phyloP scores from a whole-genome alignment of 2,329 filamentous ascomycete species.

The Shiraia sp. region DNA sequence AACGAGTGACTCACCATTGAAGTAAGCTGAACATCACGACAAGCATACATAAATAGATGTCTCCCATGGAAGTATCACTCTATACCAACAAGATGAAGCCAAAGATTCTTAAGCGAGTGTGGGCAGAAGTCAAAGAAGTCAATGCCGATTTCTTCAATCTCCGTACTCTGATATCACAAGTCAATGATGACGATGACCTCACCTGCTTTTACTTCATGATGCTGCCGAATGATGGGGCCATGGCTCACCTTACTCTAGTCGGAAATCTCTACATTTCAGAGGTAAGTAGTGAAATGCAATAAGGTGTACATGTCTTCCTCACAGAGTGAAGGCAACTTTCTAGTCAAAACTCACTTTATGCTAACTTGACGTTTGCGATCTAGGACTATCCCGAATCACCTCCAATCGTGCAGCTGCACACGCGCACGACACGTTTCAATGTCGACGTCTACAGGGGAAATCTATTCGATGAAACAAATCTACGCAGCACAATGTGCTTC shows the following conservation, averaged over 20 bases:
- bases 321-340: neutral
- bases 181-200: conserved; percentile 2
- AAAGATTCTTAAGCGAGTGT: conserved; percentile 5
- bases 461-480: neutral
- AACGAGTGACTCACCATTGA: neutral
- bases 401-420: conserved; percentile 8
- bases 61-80: neutral
- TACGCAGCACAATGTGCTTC: conserved; percentile 9
- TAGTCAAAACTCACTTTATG: neutral
- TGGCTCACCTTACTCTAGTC: conserved; percentile 8
- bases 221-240: conserved; percentile 8
- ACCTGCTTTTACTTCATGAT: conserved; percentile 9
- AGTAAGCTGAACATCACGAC: neutral
- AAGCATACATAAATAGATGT: neutral
- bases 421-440: conserved; percentile 8
- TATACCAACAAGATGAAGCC: conserved; percentile 3
- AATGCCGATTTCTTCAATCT: conserved; percentile 9
- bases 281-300: neutral
- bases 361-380: neutral
- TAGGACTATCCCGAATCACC: conserved; percentile 5
- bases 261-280: conserved; percentile 6
- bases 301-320: neutral
- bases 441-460: neutral
- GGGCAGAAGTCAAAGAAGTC: conserved; percentile 5
- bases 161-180: conserved; percentile 5